These are phyloP conservation scores for Penicillium steckii DNA, from an alignment of 495 filamentous ascomycete species.

Conservation along the genomic window DNA sequence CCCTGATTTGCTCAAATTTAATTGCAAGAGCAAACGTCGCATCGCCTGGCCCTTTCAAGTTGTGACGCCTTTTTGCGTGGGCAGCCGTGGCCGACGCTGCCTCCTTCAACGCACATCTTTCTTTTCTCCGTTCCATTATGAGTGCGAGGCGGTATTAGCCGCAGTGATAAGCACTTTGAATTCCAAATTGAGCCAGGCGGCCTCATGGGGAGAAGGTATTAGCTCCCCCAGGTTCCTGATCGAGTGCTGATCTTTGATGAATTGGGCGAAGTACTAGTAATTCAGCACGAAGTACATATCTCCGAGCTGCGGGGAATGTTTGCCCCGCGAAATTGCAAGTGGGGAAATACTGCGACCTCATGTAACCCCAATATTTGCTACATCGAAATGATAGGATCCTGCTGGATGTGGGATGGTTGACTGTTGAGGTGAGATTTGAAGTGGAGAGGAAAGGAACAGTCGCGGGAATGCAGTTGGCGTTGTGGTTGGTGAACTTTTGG, in stretches of 20 bases:
- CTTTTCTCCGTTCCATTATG: background rate
- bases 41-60: background rate
- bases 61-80: slow-evolving; percentile 12
- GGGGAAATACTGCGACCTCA: slow-evolving; percentile 7
- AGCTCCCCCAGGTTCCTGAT: background rate
- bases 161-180: slow-evolving; percentile 1
- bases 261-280: slow-evolving; percentile 4
- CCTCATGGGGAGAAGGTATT: background rate
- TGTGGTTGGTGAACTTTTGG: too few species aligned
- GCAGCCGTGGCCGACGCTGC: slow-evolving; percentile 1
- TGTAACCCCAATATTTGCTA: slow-evolving; percentile 16
- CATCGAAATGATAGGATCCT: background rate
- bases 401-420: background rate
- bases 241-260: slow-evolving; percentile 20
- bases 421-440: too few species aligned
- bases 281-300: background rate
- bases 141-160: background rate
- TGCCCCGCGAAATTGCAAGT: slow-evolving; percentile 1
- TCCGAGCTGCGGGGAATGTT: slow-evolving; percentile 23
- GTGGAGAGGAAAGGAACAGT: too few species aligned
- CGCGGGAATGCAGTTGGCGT: too few species aligned
- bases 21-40: slow-evolving; percentile 8
- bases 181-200: background rate
- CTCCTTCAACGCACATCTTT: background rate
- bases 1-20: background rate